These are phyloP conservation scores for Microcyclospora tardicrescens DNA, from an alignment of 2,329 filamentous ascomycete species.

Conservation along the genomic window DNA sequence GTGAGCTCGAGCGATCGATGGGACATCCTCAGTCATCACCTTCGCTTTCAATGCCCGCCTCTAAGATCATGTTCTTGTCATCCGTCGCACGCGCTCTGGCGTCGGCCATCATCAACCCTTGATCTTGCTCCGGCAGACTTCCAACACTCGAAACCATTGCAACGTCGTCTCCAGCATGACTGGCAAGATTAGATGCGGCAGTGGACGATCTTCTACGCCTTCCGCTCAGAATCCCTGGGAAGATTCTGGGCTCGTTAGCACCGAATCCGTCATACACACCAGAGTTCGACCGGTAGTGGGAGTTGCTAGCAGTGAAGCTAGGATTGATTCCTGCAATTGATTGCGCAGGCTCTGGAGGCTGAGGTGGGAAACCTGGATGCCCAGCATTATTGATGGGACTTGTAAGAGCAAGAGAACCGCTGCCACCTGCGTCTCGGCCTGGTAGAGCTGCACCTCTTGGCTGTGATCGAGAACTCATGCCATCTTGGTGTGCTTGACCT, in stretches of 20 bases:
- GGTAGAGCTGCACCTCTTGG: background rate
- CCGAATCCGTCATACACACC: slow-evolving; percentile 24
- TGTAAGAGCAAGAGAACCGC: slow-evolving; percentile 3
- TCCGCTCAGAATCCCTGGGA: slow-evolving; percentile 53
- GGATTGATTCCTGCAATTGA: slow-evolving; percentile 10
- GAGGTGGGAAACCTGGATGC: slow-evolving; percentile 6
- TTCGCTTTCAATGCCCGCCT: slow-evolving; percentile 5
- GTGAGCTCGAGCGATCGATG: too few relatives aligned
- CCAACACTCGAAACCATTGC: background rate
- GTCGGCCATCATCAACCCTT: background rate
- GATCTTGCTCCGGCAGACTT: background rate
- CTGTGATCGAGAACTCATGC: background rate
- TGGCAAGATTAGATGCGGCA: background rate
- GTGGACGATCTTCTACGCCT: slow-evolving; percentile 19
- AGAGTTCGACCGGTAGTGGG: slow-evolving; percentile 31
- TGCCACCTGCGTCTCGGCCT: slow-evolving; percentile 1
- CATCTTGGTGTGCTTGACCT: background rate
- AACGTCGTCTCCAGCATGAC: background rate
- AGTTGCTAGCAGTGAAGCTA: slow-evolving; percentile 31
- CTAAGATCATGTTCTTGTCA: slow-evolving; percentile 4
- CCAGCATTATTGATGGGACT: slow-evolving; percentile 3
- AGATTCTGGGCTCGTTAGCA: slow-evolving; percentile 49
- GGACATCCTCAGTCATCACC: slow-evolving; percentile 2
- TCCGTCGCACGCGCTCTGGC: background rate
- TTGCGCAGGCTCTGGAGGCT: slow-evolving; percentile 6